Evolutionary conservation across 176 grass and related monocot genomes (phyloP).

Genomic region (Aegilops longissima): DNA sequence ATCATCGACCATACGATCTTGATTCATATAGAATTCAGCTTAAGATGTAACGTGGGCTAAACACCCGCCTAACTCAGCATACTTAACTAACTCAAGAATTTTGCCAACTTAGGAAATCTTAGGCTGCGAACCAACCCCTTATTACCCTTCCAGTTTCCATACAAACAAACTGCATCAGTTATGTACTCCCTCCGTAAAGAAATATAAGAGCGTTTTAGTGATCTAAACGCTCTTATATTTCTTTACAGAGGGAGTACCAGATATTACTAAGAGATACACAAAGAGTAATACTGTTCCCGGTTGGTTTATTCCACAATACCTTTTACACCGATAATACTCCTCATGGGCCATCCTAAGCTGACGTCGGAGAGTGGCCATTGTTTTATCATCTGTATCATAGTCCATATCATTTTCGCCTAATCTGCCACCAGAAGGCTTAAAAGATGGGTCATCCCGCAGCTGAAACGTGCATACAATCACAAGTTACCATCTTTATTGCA

Average conservation of each 20-base stretch:
- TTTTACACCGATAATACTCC: constrained; percentile 99
- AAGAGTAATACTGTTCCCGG: not conserved
- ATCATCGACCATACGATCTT: not conserved
- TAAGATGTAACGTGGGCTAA: not conserved
- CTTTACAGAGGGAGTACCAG: not conserved
- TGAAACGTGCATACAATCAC: constrained; percentile 40
- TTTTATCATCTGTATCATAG: constrained; percentile 99
- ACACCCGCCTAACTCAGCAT: not conserved
- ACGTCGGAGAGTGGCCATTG: constrained; percentile 89
- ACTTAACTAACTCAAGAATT: not conserved
- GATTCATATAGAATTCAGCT: not conserved
- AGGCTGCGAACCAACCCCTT: not conserved
- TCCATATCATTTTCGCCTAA: constrained; percentile 99
- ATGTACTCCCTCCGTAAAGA: not conserved
- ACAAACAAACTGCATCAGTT: not conserved
- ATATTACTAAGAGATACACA: constrained; percentile 35
- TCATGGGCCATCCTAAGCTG: constrained; percentile 94
- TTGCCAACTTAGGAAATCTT: not conserved
- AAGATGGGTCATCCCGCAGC: constrained; percentile 84
- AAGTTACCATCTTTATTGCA: constrained; percentile 16
- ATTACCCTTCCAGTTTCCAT: constrained; percentile 18
- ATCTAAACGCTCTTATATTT: too few species aligned
- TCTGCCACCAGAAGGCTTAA: constrained; percentile 97
- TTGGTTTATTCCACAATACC: constrained; percentile 37
- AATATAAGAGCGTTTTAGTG: too few species aligned